Percentiles rank a stretch among this genome's conserved stretches.
phyloP scores from a whole-genome alignment of 495 filamentous ascomycete genomes.

The Penicillium robsamsonii region DNA sequence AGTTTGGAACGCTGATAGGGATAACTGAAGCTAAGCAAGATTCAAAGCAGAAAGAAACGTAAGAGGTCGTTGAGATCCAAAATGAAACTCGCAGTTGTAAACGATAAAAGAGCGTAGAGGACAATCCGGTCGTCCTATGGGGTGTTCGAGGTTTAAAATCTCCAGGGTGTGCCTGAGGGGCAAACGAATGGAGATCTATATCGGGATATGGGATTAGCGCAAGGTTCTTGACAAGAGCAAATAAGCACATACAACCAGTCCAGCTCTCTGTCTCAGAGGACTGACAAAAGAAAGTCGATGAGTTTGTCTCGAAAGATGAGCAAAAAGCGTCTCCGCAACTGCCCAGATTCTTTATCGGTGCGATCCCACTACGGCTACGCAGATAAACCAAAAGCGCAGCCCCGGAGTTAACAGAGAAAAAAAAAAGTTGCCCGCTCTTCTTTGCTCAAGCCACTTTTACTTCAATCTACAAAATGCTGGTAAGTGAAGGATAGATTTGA shows the following conservation, averaged over 20 bases:
- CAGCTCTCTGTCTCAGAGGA: slow-evolving; percentile 24
- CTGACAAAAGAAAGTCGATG: slow-evolving; percentile 28
- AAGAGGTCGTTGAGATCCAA: slow-evolving; percentile 12
- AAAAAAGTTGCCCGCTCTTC: slow-evolving; percentile 44
- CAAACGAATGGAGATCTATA: slow-evolving; percentile 20
- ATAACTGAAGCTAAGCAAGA: slow-evolving; percentile 7
- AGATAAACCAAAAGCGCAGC: slow-evolving; percentile 34
- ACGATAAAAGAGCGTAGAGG: slow-evolving; percentile 34
- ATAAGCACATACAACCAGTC: slow-evolving; percentile 14
- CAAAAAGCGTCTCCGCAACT: slow-evolving; percentile 35
- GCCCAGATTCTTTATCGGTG: slow-evolving; percentile 34
- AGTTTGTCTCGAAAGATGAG: slow-evolving; percentile 16
- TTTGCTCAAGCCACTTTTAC: slow-evolving; percentile 5
- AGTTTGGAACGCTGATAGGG: slow-evolving; percentile 55
- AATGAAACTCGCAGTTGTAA: slow-evolving; percentile 4
- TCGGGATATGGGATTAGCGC: slow-evolving; percentile 6
- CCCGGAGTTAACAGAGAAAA: slow-evolving; percentile 34
- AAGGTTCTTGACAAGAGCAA: background rate
- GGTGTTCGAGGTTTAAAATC: slow-evolving; percentile 13
- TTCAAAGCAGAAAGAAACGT: slow-evolving; percentile 3
- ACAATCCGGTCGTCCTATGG: slow-evolving; percentile 27
- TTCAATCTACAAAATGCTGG: slow-evolving; percentile 39
- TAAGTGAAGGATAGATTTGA: slow-evolving; percentile 22
- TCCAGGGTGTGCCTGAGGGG: slow-evolving; percentile 29
- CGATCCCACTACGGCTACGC: slow-evolving; percentile 37